Evolutionary conservation across 1,139 yeast species (phyloP), one percentile per base, ranked within the genome.

Genomic region (Hansenula sp.): DNA sequence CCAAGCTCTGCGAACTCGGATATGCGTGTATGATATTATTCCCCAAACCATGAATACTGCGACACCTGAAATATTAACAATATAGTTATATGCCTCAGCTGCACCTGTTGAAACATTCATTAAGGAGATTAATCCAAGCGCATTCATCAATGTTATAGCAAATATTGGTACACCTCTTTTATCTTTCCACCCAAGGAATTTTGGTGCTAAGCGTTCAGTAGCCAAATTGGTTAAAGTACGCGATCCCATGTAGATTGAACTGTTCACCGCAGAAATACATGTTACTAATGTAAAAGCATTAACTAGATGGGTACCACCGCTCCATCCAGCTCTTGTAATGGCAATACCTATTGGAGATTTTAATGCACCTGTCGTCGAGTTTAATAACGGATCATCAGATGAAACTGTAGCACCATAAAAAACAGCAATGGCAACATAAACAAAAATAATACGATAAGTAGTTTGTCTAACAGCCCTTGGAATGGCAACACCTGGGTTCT

Each of bases 1-100:
- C 72, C 89, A 75, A 2, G 95, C 96, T 43, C 71, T 62, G 68
- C 96, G 80, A 64, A 87, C 85, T 61, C 96, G 76, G 45, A 88
- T 70, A 55, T 83, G 94, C 53, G 90, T 82, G 45, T 81, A 62
- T 60, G 86, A 79, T 56, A 89, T 85, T 13, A 91, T 78, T 38
- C 81, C 83, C 95, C 96, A 89, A 9, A 94, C 86, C 65, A 88
- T 86, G 52, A 89, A 72, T 8, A 93, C 81, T n/a, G 94, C 83
- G 53, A 89, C 80, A 55, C 96, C 96, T 12, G 96, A 84, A 42
- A 90, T 72, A 31, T 96, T 90, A 59, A 87, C 72, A 57, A 89
- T 71, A 93, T 96, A 89, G 49, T 69, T 71, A 63, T 89, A 89
- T 5, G 88, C 87, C 15, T 76, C 70, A 25, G 72, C 75, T 47